These are phyloP conservation scores for Moricandia moricandioides DNA, from an alignment of 345 rosid species.

Conservation along the genomic window DNA sequence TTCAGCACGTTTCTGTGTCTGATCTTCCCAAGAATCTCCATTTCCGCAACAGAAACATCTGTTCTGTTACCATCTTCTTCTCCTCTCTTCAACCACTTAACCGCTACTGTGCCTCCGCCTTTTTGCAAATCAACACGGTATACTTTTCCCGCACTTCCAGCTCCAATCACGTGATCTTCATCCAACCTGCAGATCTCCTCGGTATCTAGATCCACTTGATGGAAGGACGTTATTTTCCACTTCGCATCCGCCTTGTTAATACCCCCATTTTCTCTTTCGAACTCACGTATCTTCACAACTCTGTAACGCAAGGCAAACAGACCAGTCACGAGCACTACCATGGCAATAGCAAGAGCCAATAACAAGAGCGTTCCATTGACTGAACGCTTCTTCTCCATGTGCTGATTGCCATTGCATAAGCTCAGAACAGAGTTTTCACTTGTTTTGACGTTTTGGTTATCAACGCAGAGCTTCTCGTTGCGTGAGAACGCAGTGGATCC, in stretches of 20 bases:
- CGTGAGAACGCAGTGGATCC: constrained; percentile 60
- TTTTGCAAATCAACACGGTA: constrained; percentile 74
- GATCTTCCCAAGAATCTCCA: constrained; percentile 75
- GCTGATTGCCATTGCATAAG: constrained; percentile 50
- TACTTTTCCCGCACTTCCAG: constrained; percentile 84
- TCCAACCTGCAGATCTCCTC: constrained; percentile 64
- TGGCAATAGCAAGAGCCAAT: constrained; percentile 43
- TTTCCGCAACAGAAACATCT: constrained; percentile 62
- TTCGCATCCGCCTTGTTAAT: constrained; percentile 42
- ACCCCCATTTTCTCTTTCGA: constrained; percentile 24
- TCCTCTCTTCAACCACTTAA: constrained; percentile 59
- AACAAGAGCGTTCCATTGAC: constrained; percentile 41
- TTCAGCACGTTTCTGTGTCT: constrained; percentile 78
- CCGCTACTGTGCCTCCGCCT: constrained; percentile 62
- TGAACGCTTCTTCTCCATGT: constrained; percentile 23
- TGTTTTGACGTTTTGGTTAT: constrained; percentile 29
- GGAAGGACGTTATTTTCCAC: constrained; percentile 64
- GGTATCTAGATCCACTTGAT: constrained; percentile 63
- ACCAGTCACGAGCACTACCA: constrained; percentile 45
- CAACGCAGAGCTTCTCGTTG: constrained; percentile 60
- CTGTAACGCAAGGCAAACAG: constrained; percentile 49
- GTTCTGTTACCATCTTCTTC: constrained; percentile 44
- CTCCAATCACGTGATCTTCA: constrained; percentile 66
- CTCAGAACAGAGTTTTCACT: constrained; percentile 30
- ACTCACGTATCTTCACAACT: constrained; percentile 45